phyloP scores from a whole-genome alignment of 192 early-diverging fungal genomes.

The Coemansia sp. region DNA sequence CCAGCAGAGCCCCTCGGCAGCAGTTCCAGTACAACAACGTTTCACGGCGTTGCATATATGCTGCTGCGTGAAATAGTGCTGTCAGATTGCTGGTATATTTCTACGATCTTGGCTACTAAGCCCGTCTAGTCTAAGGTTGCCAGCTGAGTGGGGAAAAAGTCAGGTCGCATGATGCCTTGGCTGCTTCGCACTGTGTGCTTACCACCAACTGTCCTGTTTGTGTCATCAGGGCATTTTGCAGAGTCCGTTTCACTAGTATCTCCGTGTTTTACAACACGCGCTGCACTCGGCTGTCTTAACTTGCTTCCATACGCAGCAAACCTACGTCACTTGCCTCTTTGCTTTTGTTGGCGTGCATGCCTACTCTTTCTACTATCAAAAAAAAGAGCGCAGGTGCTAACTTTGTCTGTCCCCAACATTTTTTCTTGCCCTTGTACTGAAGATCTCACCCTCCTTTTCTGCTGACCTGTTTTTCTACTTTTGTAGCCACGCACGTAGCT shows the following conservation, averaged over 20 bases:
- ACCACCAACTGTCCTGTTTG: too few species aligned
- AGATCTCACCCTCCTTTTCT: background rate
- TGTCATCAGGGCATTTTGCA: too few species aligned
- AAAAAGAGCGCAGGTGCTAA: background rate
- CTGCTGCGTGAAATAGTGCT: background rate
- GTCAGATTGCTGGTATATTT: background rate
- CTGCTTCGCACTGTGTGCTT: too few species aligned
- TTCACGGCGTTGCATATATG: background rate
- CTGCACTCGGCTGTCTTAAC: too few species aligned
- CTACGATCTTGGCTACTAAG: background rate
- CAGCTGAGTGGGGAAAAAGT: background rate
- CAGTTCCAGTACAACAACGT: background rate
- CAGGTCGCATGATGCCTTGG: too few species aligned
- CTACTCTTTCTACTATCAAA: background rate
- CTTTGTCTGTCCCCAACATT: background rate
- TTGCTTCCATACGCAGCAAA: background rate
- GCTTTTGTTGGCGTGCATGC: too few species aligned
- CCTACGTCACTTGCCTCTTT: background rate
- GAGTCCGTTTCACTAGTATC: too few species aligned
- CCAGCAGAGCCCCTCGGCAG: background rate
- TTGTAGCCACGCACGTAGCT: conserved; percentile 25
- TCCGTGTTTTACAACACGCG: too few species aligned
- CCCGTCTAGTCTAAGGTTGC: background rate
- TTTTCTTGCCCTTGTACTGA: conserved; percentile 1
- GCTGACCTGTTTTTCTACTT: conserved; percentile 1